phyloP scores from a whole-genome alignment of 2,329 filamentous ascomycete species.

The Colletotrichum sp. region DNA sequence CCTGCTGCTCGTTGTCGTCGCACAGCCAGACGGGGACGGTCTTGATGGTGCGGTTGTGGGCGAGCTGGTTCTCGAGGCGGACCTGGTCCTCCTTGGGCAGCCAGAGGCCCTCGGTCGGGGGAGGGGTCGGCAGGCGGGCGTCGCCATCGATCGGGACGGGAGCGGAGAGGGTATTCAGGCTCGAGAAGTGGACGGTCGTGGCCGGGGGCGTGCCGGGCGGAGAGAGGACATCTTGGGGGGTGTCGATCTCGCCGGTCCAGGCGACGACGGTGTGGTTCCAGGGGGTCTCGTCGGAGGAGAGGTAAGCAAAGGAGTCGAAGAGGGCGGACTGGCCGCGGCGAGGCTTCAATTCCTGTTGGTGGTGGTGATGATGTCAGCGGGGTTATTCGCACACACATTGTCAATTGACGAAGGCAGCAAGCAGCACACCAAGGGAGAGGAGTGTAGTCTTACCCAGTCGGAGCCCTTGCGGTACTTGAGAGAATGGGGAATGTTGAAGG shows the following conservation, averaged over 20 bases:
- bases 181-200: constrained; percentile 54
- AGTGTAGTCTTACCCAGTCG: constrained; percentile 57
- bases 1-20: constrained; percentile 72
- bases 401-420: not conserved
- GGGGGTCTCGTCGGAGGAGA: constrained; percentile 80
- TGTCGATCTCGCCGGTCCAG: constrained; percentile 89
- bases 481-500: constrained; percentile 67
- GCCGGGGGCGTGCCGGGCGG: constrained; percentile 53
- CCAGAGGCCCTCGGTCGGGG: constrained; percentile 70
- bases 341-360: constrained; percentile 69
- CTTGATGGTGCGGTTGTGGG: constrained; percentile 74
- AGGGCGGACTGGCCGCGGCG: constrained; percentile 89
- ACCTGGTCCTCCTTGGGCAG: constrained; percentile 73
- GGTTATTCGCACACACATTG: not conserved
- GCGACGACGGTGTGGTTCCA: constrained; percentile 95
- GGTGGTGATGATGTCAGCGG: constrained; percentile 10
- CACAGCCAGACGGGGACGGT: constrained; percentile 89
- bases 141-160: constrained; percentile 76
- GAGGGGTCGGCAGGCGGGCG: constrained; percentile 59
- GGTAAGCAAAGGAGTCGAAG: constrained; percentile 87
- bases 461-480: constrained; percentile 62
- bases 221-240: constrained; percentile 46
- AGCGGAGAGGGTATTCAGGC: constrained; percentile 77
- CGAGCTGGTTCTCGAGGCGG: constrained; percentile 76
- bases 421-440: no score